Percentiles rank a stretch among this genome's conserved stretches.
Conservation (phyloP, 148 eudicot species). For the Persicaria maculosa region DNA sequence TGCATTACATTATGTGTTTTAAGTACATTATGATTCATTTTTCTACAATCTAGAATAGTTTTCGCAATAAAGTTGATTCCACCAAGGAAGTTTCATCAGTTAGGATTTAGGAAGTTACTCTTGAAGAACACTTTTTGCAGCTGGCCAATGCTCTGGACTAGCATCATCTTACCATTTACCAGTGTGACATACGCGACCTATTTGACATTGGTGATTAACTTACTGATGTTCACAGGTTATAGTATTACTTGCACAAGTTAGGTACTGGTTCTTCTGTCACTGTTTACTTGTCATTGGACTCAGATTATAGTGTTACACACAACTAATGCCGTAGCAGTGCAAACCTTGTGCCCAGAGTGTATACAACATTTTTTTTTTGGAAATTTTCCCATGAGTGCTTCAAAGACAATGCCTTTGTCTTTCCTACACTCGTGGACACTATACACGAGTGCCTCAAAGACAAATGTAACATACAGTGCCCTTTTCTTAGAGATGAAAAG, state of each 20-base stretch:
- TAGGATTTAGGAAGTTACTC: too few species aligned
- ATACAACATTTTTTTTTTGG: not conserved
- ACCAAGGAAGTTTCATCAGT: too few species aligned
- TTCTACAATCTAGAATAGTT: not conserved
- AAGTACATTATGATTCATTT: not conserved
- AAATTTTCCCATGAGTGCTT: too few species aligned
- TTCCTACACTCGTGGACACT: too few species aligned
- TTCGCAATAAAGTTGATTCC: not conserved
- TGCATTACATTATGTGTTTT: not conserved
- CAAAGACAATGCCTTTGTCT: too few species aligned
- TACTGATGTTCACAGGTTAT: conserved; percentile 7
- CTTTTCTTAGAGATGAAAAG: not conserved
- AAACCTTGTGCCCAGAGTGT: not conserved
- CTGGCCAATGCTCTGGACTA: not conserved
- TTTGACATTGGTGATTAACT: not conserved
- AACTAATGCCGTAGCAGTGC: not conserved
- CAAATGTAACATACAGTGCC: not conserved
- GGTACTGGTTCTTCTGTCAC: not conserved
- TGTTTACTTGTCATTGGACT: not conserved
- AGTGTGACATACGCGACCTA: not conserved
- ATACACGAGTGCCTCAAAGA: too few species aligned
- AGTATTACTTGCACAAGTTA: not conserved
- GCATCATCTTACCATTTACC: not conserved
- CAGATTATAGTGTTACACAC: not conserved
- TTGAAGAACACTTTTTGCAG: too few species aligned